phyloP scores from a whole-genome alignment of 192 early-diverging fungal species.

The Coemansia sp. region DNA sequence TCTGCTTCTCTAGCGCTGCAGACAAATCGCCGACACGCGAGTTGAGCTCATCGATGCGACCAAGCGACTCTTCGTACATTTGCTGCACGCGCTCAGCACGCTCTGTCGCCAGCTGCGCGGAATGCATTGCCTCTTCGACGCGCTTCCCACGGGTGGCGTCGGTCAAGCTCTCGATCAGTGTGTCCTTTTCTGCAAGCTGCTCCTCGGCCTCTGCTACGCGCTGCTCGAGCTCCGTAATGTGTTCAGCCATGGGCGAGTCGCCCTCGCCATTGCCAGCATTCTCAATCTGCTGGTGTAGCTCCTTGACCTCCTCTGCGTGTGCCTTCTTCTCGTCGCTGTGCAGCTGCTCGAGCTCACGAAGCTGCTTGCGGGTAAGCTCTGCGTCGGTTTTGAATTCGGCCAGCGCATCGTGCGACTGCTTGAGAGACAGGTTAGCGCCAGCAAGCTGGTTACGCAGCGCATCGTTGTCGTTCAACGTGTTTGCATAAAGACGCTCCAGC shows the following conservation, averaged over 20 bases:
- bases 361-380: slow-evolving; percentile 35
- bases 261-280: slow-evolving; percentile 3
- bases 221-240: slow-evolving; percentile 9
- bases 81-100: slow-evolving; percentile 47
- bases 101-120: slow-evolving; percentile 35
- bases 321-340: slow-evolving; percentile 25
- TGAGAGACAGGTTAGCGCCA: slow-evolving; percentile 39
- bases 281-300: slow-evolving; percentile 5
- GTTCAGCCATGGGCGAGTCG: neutral
- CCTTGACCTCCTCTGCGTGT: slow-evolving; percentile 6
- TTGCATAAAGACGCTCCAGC: slow-evolving; percentile 54
- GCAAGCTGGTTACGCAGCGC: slow-evolving; percentile 49
- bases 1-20: slow-evolving; percentile 24
- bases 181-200: slow-evolving; percentile 22
- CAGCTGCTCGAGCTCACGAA: slow-evolving; percentile 37
- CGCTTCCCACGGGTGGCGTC: slow-evolving; percentile 26
- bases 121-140: slow-evolving; percentile 23
- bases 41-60: slow-evolving; percentile 20
- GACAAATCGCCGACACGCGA: slow-evolving; percentile 15
- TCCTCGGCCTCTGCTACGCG: slow-evolving; percentile 17
- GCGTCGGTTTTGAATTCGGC: slow-evolving; percentile 38
- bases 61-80: slow-evolving; percentile 37
- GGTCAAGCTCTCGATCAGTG: slow-evolving; percentile 10
- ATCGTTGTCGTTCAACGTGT: slow-evolving; percentile 53
- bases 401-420: slow-evolving; percentile 47